These are phyloP conservation scores for Fusarium equiseti DNA, from an alignment of 2,329 filamentous ascomycete genomes.

Conservation along the genomic window DNA sequence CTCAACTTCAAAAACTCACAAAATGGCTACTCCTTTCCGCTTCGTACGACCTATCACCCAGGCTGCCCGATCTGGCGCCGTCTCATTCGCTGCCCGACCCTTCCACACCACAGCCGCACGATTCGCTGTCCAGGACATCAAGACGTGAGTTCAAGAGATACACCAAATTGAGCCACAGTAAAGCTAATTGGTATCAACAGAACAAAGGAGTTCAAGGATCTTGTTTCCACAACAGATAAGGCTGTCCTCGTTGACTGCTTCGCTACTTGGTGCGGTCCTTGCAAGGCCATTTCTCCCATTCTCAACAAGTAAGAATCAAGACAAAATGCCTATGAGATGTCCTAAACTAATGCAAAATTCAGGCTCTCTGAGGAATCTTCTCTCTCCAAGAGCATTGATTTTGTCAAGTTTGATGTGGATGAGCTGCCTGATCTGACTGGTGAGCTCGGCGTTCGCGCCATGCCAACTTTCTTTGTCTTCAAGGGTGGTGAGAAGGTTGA, in stretches of 20 bases:
- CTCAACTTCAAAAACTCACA: background rate
- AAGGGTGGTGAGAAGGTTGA: conserved; percentile 79
- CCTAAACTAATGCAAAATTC: background rate
- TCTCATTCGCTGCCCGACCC: conserved; percentile 29
- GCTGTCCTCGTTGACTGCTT: conserved; percentile 78
- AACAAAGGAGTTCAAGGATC: conserved; percentile 68
- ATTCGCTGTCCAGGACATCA: conserved; percentile 60
- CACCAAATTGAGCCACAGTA: background rate
- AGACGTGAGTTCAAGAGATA: conserved; percentile 49
- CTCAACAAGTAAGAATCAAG: conserved; percentile 57
- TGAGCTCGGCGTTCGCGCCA: conserved; percentile 85
- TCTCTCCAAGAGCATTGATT: conserved; percentile 71
- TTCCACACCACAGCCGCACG: conserved; percentile 56
- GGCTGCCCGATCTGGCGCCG: conserved; percentile 32
- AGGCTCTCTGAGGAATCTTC: conserved; percentile 55
- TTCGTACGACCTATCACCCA: conserved; percentile 37
- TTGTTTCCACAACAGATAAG: conserved; percentile 63
- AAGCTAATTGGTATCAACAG: conserved; percentile 54
- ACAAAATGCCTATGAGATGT: no score
- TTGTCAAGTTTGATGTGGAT: conserved; percentile 94
- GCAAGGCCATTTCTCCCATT: conserved; percentile 87
- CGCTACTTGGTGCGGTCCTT: conserved; percentile 87
- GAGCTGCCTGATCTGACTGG: conserved; percentile 79
- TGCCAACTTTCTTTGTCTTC: conserved; percentile 93
- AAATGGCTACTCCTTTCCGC: conserved; percentile 39